Evolutionary conservation across 257 asterid genomes (phyloP).

Genomic region (Gardenia jasminoides): DNA sequence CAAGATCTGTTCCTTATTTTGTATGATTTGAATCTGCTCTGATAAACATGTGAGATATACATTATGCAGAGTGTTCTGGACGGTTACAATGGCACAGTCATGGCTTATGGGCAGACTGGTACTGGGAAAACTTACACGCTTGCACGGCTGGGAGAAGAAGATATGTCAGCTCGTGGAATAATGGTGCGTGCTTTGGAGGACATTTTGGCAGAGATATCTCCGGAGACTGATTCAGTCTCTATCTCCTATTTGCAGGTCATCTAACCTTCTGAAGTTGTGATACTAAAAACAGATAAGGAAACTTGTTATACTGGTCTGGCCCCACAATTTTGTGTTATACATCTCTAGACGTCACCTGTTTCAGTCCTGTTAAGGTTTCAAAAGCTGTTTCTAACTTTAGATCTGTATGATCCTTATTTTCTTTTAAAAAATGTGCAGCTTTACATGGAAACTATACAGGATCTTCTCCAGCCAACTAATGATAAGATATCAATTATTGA

Average conservation of each 20-base stretch:
- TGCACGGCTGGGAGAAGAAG: conserved; percentile 81
- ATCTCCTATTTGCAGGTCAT: conserved; percentile 88
- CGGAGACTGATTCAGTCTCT: conserved; percentile 55
- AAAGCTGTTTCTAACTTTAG: neutral
- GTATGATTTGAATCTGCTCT: neutral
- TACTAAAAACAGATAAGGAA: neutral
- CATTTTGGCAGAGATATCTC: conserved; percentile 58
- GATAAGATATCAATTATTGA: conserved; percentile 68
- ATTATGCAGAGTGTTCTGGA: conserved; percentile 82
- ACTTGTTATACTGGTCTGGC: neutral
- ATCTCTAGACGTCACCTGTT: neutral
- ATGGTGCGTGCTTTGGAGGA: conserved; percentile 95
- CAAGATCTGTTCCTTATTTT: neutral
- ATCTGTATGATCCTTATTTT: conserved; percentile 1
- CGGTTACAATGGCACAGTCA: conserved; percentile 90
- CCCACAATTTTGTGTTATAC: conserved; percentile 11
- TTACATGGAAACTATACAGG: conserved; percentile 87
- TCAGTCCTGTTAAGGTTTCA: conserved; percentile 7
- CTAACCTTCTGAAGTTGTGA: conserved; percentile 7
- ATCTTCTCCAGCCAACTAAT: conserved; percentile 75
- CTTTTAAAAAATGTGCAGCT: conserved; percentile 47
- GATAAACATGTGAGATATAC: conserved; percentile 4
- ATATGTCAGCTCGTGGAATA: conserved; percentile 80
- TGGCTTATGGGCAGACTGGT: conserved; percentile 98
- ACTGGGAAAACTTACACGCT: conserved; percentile 93